Percentiles rank a stretch among this genome's conserved stretches.
Evolutionary conservation across 768 basidiomycete species (phyloP).

Genomic region (Tricholoma saponaceum): DNA sequence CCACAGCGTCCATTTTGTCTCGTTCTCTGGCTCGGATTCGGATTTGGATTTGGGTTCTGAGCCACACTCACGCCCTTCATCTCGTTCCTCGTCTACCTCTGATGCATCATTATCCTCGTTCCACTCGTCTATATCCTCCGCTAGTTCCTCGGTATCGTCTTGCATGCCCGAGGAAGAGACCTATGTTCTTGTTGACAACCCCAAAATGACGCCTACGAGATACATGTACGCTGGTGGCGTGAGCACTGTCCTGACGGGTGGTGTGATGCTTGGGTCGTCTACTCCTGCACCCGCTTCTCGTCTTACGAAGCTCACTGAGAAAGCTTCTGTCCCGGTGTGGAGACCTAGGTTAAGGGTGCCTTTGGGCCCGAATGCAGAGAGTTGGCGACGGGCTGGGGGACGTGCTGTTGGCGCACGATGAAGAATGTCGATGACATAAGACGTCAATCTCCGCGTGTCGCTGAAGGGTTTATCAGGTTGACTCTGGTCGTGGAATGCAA

Average conservation of each 20-base stretch:
- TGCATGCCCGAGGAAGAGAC: slow-evolving; percentile 4
- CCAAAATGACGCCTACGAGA: slow-evolving; percentile 25
- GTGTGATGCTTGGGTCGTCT: slow-evolving; percentile 36
- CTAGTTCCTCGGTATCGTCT: background rate
- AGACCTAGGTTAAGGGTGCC: background rate
- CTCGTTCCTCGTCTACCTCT: slow-evolving; percentile 4
- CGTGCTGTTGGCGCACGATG: background rate
- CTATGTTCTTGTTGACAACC: slow-evolving; percentile 19
- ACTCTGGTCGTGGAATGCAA: too few species aligned
- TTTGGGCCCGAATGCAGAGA: background rate
- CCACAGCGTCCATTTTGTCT: background rate
- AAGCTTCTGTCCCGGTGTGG: background rate
- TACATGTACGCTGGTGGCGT: slow-evolving; percentile 40
- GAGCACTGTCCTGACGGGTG: slow-evolving; percentile 39
- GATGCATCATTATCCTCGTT: slow-evolving; percentile 11
- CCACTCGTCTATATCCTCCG: slow-evolving; percentile 17
- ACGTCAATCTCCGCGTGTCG: too few species aligned
- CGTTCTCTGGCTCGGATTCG: background rate
- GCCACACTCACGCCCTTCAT: slow-evolving; percentile 33
- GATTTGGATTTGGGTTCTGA: slow-evolving; percentile 25
- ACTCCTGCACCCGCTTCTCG: background rate
- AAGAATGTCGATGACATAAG: too few species aligned
- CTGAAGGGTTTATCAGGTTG: too few species aligned
- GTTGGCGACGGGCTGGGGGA: background rate
- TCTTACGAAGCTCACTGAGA: background rate